Evolutionary conservation across 108 stramenopile species (phyloP).

Genomic region (Schizochytrium sp.): DNA sequence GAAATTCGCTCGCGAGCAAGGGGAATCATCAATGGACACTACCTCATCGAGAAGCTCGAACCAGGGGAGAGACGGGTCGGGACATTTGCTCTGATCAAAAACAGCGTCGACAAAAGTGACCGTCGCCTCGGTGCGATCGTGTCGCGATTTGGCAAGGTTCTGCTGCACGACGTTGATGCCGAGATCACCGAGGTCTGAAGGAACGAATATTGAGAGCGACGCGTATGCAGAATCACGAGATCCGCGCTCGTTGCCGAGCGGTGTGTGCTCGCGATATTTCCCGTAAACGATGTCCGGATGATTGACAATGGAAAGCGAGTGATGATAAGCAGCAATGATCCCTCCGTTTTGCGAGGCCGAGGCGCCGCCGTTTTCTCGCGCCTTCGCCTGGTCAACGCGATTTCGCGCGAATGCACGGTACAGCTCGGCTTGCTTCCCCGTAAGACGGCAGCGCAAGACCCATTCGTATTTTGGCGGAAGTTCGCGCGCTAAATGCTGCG

Average conservation of each 20-base stretch:
- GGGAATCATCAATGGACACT: neutral
- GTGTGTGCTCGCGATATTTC: neutral
- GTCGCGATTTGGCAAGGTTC: neutral
- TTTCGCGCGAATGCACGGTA: neutral
- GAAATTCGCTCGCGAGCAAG: neutral
- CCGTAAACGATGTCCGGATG: conserved; percentile 3
- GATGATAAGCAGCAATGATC: conserved; percentile 10
- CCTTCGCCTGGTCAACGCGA: neutral
- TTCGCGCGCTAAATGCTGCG: neutral
- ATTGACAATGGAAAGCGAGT: conserved; percentile 5
- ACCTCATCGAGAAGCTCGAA: neutral
- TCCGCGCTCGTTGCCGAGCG: neutral
- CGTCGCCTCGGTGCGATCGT: too few species aligned
- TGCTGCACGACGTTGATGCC: neutral
- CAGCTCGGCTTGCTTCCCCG: neutral
- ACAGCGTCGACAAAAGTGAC: too few species aligned
- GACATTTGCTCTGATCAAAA: neutral
- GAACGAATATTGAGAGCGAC: neutral
- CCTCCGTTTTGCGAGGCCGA: neutral
- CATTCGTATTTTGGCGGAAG: neutral
- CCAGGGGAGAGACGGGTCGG: neutral
- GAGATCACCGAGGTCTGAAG: neutral
- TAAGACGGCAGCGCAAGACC: neutral
- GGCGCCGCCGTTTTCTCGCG: neutral
- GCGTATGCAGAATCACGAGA: neutral